Evolutionary conservation across 345 rosid genomes (phyloP).

Genomic region (Linum usitatissimum): DNA sequence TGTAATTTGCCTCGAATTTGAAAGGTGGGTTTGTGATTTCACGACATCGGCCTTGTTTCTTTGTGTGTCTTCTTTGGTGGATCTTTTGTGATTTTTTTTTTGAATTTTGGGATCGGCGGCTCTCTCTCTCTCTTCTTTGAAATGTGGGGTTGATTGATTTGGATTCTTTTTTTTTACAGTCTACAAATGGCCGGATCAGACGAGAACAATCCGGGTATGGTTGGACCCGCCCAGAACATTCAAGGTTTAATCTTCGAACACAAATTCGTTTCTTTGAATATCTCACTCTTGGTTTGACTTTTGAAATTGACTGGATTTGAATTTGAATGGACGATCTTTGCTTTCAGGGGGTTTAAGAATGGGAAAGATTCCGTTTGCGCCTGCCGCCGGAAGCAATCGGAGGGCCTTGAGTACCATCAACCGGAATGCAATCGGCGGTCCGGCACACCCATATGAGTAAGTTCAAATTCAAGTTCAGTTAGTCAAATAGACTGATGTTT

Average conservation of each 20-base stretch:
- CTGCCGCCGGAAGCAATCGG: constrained; percentile 39
- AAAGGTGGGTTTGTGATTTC: constrained; percentile 18
- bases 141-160: not conserved
- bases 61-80: constrained; percentile 1
- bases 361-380: constrained; percentile 41
- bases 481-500: not conserved
- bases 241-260: constrained; percentile 30
- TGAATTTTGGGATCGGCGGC: not conserved
- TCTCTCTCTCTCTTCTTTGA: no score
- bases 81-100: not conserved
- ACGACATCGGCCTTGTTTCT: constrained; percentile 18
- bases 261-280: not conserved
- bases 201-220: constrained; percentile 58
- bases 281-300: not conserved
- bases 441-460: constrained; percentile 61
- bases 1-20: constrained; percentile 6
- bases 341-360: constrained; percentile 41
- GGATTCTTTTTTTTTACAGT: constrained; percentile 1
- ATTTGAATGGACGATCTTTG: not conserved
- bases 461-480: not conserved
- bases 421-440: constrained; percentile 50
- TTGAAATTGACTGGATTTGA: no score
- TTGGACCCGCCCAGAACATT: constrained; percentile 33
- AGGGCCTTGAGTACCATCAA: constrained; percentile 64
- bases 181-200: constrained; percentile 57